A percentile compares a stretch with the other conserved stretches of the same genome.
phyloP scores from a whole-genome alignment of 176 grass and related monocot species.

The Dendrocalamus sinicus region DNA sequence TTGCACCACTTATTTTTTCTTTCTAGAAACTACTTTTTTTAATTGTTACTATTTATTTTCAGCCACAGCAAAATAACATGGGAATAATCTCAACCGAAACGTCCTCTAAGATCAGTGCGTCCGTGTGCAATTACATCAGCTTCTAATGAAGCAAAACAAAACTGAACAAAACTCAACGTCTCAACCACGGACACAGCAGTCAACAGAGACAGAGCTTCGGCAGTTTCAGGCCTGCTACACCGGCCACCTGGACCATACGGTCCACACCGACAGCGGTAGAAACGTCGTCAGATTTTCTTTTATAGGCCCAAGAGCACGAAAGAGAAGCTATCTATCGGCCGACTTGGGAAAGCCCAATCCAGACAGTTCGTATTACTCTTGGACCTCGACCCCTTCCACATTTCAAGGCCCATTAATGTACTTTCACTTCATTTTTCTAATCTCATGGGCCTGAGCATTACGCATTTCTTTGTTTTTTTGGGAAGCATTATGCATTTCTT shows the following conservation, averaged over 20 bases:
- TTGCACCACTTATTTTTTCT: fast-evolving
- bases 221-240: not conserved
- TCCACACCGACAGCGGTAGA: not conserved
- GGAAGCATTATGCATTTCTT: not conserved
- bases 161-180: not conserved
- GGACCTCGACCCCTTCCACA: no score
- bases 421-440: not conserved
- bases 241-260: not conserved
- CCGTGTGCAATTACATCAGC: not conserved
- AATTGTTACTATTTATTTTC: no score
- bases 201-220: not conserved
- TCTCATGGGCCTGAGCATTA: not conserved
- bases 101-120: no score
- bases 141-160: no score
- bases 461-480: not conserved
- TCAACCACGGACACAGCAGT: not conserved
- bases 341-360: not conserved
- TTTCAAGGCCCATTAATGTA: not conserved
- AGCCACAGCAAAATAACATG: no score
- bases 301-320: not conserved
- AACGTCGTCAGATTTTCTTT: not conserved
- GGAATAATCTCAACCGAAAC: no score
- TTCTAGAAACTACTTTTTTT: no score
- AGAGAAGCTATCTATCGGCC: not conserved
- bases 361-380: not conserved